A percentile compares a stretch with the other conserved stretches of the same genome.
These are phyloP conservation scores for Coemansia sp. DNA, from an alignment of 192 early-diverging fungal genomes.

Conservation along the genomic window DNA sequence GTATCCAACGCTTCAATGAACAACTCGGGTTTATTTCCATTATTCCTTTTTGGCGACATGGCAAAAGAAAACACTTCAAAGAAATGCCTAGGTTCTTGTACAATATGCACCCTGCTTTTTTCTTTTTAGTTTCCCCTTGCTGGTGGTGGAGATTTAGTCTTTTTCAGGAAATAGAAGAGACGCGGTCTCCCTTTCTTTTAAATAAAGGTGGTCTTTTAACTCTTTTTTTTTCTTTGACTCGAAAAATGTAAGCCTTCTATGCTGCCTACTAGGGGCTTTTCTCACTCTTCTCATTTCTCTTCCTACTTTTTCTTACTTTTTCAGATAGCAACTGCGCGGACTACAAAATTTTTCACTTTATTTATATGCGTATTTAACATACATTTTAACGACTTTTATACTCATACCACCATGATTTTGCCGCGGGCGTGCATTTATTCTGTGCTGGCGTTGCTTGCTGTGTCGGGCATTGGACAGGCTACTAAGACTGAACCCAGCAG, in stretches of 20 bases:
- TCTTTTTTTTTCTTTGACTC: constrained; percentile 4
- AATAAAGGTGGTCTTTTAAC: constrained; percentile 2
- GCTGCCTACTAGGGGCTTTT: background rate
- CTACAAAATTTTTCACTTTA: background rate
- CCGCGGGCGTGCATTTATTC: constrained; percentile 10
- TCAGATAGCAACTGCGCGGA: background rate
- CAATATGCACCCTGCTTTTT: background rate
- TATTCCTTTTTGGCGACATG: background rate
- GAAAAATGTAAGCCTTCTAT: constrained; percentile 2
- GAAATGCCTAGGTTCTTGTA: constrained; percentile 1
- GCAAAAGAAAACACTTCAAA: background rate
- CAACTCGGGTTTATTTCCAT: background rate
- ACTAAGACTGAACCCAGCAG: background rate
- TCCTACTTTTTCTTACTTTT: background rate
- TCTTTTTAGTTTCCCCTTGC: background rate
- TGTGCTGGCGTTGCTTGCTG: background rate
- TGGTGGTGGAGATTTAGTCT: background rate
- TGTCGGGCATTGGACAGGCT: background rate
- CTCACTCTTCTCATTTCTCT: background rate
- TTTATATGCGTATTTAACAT: background rate
- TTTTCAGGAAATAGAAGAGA: background rate
- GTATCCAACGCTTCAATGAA: constrained; percentile 2
- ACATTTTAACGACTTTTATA: background rate
- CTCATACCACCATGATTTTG: constrained; percentile 5
- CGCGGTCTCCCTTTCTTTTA: background rate